Percentiles rank a stretch among this genome's conserved stretches.
Evolutionary conservation across 129 eudicot species (phyloP).

Genomic region (Centaurea solstitialis): DNA sequence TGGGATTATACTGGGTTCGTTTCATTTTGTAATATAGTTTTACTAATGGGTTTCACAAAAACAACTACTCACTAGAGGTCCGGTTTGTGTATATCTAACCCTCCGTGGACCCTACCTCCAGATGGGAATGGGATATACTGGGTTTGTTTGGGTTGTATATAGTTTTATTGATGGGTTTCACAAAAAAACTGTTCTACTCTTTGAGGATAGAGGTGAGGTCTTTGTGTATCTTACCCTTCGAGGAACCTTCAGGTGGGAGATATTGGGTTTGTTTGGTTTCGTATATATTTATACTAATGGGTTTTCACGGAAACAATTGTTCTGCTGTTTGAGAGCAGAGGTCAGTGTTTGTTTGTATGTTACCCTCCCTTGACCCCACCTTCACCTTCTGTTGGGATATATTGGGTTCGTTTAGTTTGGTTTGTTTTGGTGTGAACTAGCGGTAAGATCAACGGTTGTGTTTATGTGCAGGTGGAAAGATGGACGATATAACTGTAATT

Average conservation of each 20-base stretch:
- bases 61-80: background rate
- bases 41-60: background rate
- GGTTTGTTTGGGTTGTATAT: background rate
- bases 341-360: background rate
- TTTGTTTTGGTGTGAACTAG: background rate
- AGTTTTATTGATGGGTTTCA: background rate
- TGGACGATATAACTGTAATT: slow-evolving; percentile 90
- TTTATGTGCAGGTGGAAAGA: slow-evolving; percentile 78
- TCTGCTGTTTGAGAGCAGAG: background rate
- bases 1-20: too few relatives aligned
- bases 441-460: background rate
- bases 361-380: background rate
- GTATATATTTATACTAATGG: background rate
- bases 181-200: background rate
- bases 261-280: background rate
- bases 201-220: background rate
- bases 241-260: background rate
- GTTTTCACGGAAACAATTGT: background rate
- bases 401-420: background rate
- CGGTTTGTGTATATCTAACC: background rate
- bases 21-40: background rate
- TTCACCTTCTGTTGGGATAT: background rate
- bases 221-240: background rate
- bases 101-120: background rate
- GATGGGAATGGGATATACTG: background rate